Evolutionary conservation across 371 early-diverging fungal genomes (phyloP).

Genomic region (Choanephora cucurbitarum): DNA sequence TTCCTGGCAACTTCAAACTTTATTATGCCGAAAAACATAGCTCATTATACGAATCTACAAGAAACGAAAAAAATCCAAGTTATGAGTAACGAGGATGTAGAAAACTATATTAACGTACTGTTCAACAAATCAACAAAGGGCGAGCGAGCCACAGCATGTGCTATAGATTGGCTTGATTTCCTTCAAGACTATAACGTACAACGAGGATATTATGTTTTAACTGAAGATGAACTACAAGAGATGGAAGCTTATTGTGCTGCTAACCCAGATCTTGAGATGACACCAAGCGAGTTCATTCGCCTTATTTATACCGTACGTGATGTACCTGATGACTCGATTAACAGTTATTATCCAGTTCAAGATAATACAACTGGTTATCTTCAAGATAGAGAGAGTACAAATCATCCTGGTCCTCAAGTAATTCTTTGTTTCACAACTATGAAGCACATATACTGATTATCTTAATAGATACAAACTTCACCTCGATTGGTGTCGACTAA

Average conservation of each 20-base stretch:
- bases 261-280: constrained; percentile 25
- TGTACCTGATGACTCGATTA: constrained; percentile 19
- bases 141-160: constrained; percentile 17
- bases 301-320: constrained; percentile 8
- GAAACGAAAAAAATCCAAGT: background rate
- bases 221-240: constrained; percentile 12
- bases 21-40: background rate
- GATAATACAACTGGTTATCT: constrained; percentile 1
- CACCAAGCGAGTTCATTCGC: constrained; percentile 23
- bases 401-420: constrained; percentile 16
- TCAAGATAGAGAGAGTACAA: constrained; percentile 10
- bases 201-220: constrained; percentile 15
- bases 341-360: constrained; percentile 3
- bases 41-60: no score
- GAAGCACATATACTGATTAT: no score
- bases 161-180: constrained; percentile 22
- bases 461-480: no score
- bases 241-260: constrained; percentile 18
- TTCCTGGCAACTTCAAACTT: background rate
- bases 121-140: constrained; percentile 6
- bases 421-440: no score
- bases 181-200: constrained; percentile 13
- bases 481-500: no score
- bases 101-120: constrained; percentile 11
- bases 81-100: constrained; percentile 11